Base-by-base conservation (phyloP, 331 rosid species). In the Quercus phellos region DNA sequence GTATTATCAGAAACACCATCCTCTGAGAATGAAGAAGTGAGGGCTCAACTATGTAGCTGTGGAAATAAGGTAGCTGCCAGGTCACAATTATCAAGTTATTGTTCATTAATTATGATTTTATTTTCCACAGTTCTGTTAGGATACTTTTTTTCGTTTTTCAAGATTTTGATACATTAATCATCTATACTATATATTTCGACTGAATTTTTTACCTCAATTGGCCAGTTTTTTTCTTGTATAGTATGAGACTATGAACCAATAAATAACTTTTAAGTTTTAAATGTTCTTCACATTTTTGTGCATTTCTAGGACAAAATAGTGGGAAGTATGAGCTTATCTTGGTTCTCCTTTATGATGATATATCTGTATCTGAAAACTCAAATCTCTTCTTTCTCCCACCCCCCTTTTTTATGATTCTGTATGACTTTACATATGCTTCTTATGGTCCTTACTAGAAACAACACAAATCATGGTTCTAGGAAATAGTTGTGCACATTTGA, bases 21-120 rank as follows among this genome's bases (percentile, higher is more conserved):
- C 42, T 3, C 72, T 68, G 83, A 56, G 74, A 35, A 82, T 22
- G 80, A 81, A 18, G 87, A 86, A 60, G 87, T 35, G 69, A 73
- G 55, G 32, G 78, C 55, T 70, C 71, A 83, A 51, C 73, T n/a
- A 74, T 74, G 88, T 90, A 43, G 78, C 87, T 68, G 83, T 77
- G 87, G 85, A 82, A 79, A 69, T 78, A 87, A 92, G 96, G 94
- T 90, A 93, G 90, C 88, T 83, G 89, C 83, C 88, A 81, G 85
- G 85, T 80, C 90, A 86, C 86, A 63, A 74, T 55, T 85, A 70
- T 83, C 87, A 76, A 87, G 88, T 88, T 84, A 79, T 80, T 82
- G 78, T 72, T 79, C 89, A 58, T 79, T 86, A 69, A 71, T 85
- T 83, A 73, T 86, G 66, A 74, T 84, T 79, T 72, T 89, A 77